phyloP scores from a whole-genome alignment of 139 green algal species.

The Chlorella sp. region DNA sequence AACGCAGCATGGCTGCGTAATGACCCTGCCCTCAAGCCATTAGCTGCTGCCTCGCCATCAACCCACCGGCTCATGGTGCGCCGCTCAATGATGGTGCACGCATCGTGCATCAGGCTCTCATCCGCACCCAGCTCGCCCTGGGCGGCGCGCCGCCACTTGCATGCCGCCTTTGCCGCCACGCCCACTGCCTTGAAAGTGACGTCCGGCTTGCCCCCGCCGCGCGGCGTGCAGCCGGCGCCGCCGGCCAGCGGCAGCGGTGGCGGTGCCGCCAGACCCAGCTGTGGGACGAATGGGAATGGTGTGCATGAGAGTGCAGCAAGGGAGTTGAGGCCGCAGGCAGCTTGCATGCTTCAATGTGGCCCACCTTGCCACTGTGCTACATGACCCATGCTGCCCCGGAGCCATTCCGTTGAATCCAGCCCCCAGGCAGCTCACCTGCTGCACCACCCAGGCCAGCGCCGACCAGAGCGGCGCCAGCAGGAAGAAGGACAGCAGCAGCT shows the following conservation, averaged over 20 bases:
- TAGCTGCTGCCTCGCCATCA: too few relatives aligned
- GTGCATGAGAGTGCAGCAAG: too few relatives aligned
- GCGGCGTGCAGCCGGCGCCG: background rate
- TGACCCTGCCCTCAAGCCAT: too few relatives aligned
- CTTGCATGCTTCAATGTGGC: too few relatives aligned
- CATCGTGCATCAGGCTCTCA: slow-evolving; percentile 18
- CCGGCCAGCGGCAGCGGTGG: background rate
- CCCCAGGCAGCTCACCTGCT: background rate
- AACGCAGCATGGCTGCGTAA: too few relatives aligned
- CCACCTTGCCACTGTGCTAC: too few relatives aligned
- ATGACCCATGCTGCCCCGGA: too few relatives aligned
- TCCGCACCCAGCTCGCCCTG: background rate
- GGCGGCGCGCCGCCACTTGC: background rate
- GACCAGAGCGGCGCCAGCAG: background rate
- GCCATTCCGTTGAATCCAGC: too few relatives aligned
- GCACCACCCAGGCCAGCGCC: background rate
- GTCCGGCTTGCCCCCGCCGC: background rate
- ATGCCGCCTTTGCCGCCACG: background rate
- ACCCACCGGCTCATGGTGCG: slow-evolving; percentile 16
- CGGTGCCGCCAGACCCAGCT: background rate
- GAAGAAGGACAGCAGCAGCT: slow-evolving; percentile 14
- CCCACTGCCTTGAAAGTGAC: background rate
- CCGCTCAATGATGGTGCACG: slow-evolving; percentile 19
- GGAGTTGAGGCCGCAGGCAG: too few relatives aligned
- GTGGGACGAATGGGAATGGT: background rate